A percentile compares a stretch with the other conserved stretches of the same genome.
These are phyloP conservation scores for Fabrea salina DNA, from an alignment of 169 alveolate genomes.

Conservation along the genomic window DNA sequence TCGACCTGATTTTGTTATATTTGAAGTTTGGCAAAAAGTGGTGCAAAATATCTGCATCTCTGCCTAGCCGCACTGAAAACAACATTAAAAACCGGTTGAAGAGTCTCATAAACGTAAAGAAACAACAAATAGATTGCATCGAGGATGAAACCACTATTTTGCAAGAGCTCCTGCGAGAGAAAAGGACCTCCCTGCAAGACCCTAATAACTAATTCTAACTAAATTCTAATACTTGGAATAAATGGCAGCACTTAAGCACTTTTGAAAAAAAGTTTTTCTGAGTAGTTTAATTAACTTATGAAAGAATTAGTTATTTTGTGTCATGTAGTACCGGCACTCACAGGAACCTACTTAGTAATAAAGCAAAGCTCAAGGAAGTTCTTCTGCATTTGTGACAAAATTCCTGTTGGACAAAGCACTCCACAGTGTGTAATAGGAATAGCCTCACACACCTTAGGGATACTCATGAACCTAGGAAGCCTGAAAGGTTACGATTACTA, in stretches of 20 bases:
- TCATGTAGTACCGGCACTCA: no score
- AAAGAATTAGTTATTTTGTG: no score
- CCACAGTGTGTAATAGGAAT: neutral
- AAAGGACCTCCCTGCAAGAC: no score
- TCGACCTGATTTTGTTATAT: neutral
- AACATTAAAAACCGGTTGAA: conserved; percentile 25
- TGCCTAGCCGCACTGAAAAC: conserved; percentile 10
- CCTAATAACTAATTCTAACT: no score
- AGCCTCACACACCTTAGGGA: neutral
- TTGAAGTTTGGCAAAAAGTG: conserved; percentile 10
- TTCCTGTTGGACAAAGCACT: neutral
- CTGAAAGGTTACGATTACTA: neutral
- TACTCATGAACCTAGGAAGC: neutral
- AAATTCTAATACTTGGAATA: no score
- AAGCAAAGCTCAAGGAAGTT: no score
- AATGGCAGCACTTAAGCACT: no score
- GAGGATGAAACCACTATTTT: no score
- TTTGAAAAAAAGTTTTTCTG: no score
- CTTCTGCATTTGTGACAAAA: neutral
- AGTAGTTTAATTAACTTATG: no score
- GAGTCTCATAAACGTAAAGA: conserved; percentile 10
- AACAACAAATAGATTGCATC: conserved; percentile 8
- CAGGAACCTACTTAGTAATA: no score
- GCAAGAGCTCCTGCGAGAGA: no score
- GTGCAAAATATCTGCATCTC: neutral